Evolutionary conservation across 768 basidiomycete genomes (phyloP).

Genomic region (Macrolepiota fuliginosa): DNA sequence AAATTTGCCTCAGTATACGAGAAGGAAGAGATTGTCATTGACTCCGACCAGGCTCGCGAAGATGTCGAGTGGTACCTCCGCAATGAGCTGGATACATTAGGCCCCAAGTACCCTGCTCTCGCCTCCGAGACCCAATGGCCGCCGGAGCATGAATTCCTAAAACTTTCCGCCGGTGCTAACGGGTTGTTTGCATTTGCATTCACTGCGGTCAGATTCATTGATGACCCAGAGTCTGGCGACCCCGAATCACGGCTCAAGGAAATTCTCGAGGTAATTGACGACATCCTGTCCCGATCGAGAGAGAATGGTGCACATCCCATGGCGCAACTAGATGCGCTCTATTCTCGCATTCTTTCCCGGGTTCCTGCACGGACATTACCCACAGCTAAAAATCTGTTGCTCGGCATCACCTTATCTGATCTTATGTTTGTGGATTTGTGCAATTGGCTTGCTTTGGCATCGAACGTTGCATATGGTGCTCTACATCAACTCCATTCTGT

Average conservation of each 20-base stretch:
- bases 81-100: constrained; percentile 8
- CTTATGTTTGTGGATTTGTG: background rate
- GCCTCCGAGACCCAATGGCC: background rate
- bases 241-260: background rate
- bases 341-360: background rate
- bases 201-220: background rate
- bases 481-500: background rate
- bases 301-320: background rate
- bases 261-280: background rate
- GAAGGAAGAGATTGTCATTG: background rate
- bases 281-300: background rate
- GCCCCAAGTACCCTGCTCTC: background rate
- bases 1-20: background rate
- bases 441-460: background rate
- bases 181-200: background rate
- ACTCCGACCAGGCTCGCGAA: constrained; percentile 11
- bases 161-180: background rate
- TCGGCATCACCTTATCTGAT: background rate
- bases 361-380: background rate
- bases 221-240: background rate
- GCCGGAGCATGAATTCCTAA: background rate
- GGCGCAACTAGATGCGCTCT: background rate
- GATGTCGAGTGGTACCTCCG: constrained; percentile 20
- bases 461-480: background rate
- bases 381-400: background rate